Conservation (phyloP, 1,284 basidiomycete species). For the Trametes versicolor region DNA sequence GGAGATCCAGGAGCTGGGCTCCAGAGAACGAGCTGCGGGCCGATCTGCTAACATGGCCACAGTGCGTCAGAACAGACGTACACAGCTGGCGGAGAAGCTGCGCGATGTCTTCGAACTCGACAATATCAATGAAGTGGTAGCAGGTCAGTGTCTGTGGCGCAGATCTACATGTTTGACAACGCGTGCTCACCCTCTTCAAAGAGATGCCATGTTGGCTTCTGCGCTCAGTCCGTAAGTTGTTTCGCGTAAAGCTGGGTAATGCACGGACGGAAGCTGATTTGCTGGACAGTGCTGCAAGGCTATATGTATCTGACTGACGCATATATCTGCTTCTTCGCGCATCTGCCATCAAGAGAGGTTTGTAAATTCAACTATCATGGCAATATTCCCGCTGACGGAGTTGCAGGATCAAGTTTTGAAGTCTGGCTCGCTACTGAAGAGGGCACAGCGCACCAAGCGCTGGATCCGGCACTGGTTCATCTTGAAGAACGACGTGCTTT, state of each 20-base stretch:
- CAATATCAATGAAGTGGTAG: constrained; percentile 83
- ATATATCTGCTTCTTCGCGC: constrained; percentile 97
- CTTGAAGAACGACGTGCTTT: constrained; percentile 91
- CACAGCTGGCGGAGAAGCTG: constrained; percentile 83
- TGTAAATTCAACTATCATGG: not conserved
- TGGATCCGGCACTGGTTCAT: constrained; percentile 96
- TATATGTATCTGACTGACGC: constrained; percentile 96
- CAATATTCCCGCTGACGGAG: constrained; percentile 17
- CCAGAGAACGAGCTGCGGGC: constrained; percentile 16
- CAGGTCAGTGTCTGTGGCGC: constrained; percentile 58
- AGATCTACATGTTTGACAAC: not conserved
- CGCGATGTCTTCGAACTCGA: constrained; percentile 86
- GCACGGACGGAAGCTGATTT: not conserved
- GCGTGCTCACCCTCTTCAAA: constrained; percentile 40
- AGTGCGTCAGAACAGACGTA: constrained; percentile 73
- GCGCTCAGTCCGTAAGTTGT: constrained; percentile 82
- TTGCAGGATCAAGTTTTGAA: constrained; percentile 86
- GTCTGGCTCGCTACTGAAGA: constrained; percentile 87
- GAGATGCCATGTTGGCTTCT: constrained; percentile 93
- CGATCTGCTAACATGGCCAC: constrained; percentile 71
- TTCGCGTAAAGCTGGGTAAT: too few species aligned
- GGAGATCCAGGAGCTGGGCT: constrained; percentile 6
- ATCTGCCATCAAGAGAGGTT: constrained; percentile 88
- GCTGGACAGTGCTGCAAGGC: constrained; percentile 87
- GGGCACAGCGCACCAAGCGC: constrained; percentile 85